Base-by-base conservation (phyloP, 768 basidiomycete genomes). In the Xerocomus potaroensis region DNA sequence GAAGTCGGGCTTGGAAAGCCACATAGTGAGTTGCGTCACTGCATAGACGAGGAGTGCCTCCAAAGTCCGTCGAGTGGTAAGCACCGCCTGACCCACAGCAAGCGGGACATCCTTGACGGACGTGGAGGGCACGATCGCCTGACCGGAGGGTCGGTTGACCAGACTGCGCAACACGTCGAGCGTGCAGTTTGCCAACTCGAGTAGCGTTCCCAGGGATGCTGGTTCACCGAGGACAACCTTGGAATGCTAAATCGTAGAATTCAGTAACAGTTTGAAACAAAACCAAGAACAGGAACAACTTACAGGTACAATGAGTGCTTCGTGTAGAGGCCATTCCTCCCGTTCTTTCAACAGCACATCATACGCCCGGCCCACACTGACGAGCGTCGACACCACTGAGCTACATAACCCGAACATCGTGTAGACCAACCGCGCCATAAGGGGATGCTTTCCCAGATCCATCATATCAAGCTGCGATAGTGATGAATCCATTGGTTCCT, bases 161-260 rank as follows among this genome's bases (percentile, higher is more conserved):
- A 91, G 78, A 45, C 81, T 77, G 8, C 80, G 75, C 32, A 92
- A 71, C 15, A 87, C 73, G 52, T 92, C 91, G 29, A 88, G 70
- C 1, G 84, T 81, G 49, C 80, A 81, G 46, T 85, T 88, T 2
- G 81, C 87, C 4, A 93, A 69, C 66, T 94, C 91, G n/a, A 92
- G 75, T 7, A 95, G 67, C 0, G 92, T 93, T 15, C 92, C 91
- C 43, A 92, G 67, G 0, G 91, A 92, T 0, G 91, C 80, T 7
- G 87, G 83, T 54, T 93, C 91, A 12, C 83, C 81, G 0, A 86
- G 73, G 2, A 91, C 84, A 5, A 91, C 83, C 57, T 91, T 93
- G 4, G 88, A 85, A 60, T 89, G 87, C 91, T 95, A 43, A 31
- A 14, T 4, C 14, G 8, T 22, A 23, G 6, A 15, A 15, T 7